Evolutionary conservation across 2,329 filamentous ascomycete species (phyloP).

Genomic region (Colletotrichum graminicola): DNA sequence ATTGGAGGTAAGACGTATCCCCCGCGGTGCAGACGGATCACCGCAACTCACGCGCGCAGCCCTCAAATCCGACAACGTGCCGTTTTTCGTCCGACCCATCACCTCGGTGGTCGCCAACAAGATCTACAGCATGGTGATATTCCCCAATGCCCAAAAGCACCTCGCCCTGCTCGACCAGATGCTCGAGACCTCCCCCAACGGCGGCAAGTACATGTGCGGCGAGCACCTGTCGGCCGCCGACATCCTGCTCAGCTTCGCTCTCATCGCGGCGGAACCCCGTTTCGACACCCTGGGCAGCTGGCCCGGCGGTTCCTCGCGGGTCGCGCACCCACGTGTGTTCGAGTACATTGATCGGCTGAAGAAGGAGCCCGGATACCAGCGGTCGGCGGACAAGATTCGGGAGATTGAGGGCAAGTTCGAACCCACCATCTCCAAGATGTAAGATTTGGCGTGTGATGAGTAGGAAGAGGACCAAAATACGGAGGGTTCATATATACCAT

Average conservation of each 20-base stretch:
- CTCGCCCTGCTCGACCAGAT: conserved; percentile 64
- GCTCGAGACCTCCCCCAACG: conserved; percentile 57
- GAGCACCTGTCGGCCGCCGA: conserved; percentile 63
- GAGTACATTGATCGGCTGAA: conserved; percentile 62
- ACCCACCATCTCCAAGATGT: conserved; percentile 33
- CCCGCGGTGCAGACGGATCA: neutral
- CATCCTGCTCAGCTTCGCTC: conserved; percentile 65
- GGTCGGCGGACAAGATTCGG: conserved; percentile 62
- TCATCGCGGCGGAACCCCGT: conserved; percentile 58
- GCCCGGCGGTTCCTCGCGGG: conserved; percentile 55
- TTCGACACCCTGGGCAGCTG: conserved; percentile 58
- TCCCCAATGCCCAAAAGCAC: conserved; percentile 62
- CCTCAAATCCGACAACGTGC: conserved; percentile 60
- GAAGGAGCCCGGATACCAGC: conserved; percentile 61
- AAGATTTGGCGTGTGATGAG: neutral
- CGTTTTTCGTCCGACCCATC: conserved; percentile 67
- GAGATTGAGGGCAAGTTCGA: conserved; percentile 59
- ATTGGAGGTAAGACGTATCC: conserved; percentile 58
- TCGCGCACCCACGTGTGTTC: conserved; percentile 58
- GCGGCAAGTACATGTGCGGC: conserved; percentile 63
- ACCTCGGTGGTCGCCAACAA: conserved; percentile 60
- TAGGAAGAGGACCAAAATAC: neutral
- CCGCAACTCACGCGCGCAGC: conserved; percentile 45
- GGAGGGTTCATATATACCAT: conserved; percentile 21
- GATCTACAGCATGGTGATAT: conserved; percentile 56